Base-by-base conservation (phyloP, 225 moss, liverwort and hornwort genomes). In the Antitrichia curtipendula region DNA sequence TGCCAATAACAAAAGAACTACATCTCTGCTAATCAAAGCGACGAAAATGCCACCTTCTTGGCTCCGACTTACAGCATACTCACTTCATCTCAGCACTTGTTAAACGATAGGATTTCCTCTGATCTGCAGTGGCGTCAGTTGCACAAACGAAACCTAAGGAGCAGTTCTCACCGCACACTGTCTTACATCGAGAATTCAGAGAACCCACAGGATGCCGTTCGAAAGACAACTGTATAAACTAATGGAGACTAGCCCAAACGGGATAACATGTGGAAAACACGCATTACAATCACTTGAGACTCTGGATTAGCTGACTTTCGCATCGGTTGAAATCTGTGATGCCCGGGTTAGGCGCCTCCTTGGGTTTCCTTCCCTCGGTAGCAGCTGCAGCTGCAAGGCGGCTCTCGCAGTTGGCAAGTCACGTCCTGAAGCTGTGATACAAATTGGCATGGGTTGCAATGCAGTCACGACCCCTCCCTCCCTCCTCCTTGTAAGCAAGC, bases 341-440 rank as follows among this genome's bases (percentile, higher is more conserved):
- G 70, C 60, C 28, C 22, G 34, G 76, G 21, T 80, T 27, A 77
- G 1, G 70, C 32, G 34, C 59, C 36, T 58, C 21, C 78, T 65
- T 52, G 57, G 13, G 38, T n/a, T n/a, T 22, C 59, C 43, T 23
- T 43, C 83, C 62, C 41, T 75, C 40, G 12, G 61, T 76, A 81
- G 36, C 81, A 81, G 84, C 84, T 40, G n/a, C 87, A 53, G 77
- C 78, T 53, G 83, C 80, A 80, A 92, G 92, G 68, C n/a, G n/a
- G n/a, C n/a, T n/a, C n/a, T n/a, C n/a, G n/a, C n/a, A n/a, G n/a
- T n/a, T n/a, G n/a, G n/a, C n/a, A n/a, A n/a, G n/a, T n/a, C n/a
- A n/a, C n/a, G n/a, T n/a, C n/a, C n/a, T n/a, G n/a, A n/a, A n/a
- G n/a, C n/a, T n/a, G n/a, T n/a, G n/a, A n/a, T n/a, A n/a, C n/a